phyloP scores from a whole-genome alignment of 257 asterid genomes.

The Solanum sparsipilum region DNA sequence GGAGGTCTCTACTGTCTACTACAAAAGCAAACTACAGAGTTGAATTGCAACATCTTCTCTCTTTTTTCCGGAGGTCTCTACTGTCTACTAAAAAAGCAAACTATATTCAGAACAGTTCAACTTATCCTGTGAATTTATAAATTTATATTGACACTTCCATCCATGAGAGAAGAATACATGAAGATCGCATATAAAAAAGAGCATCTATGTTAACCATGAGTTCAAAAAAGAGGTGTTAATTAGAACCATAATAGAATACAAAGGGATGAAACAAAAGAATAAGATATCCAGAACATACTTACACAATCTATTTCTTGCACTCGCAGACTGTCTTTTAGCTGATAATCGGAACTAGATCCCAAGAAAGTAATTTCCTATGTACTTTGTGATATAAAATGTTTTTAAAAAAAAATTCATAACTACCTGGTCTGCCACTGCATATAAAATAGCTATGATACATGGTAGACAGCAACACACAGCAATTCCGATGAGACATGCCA shows the following conservation, averaged over 20 bases:
- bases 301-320: neutral
- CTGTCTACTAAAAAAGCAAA: neutral
- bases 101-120: neutral
- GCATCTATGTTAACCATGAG: neutral
- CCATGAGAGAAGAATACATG: neutral
- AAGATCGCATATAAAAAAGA: neutral
- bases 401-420: neutral
- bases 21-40: neutral
- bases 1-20: neutral
- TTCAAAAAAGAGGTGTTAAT: neutral
- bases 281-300: neutral
- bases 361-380: neutral
- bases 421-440: conserved; percentile 98
- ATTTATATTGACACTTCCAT: neutral
- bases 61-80: neutral
- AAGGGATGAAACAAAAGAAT: neutral
- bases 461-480: conserved; percentile 99
- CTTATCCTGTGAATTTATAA: neutral
- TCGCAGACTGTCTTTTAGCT: neutral
- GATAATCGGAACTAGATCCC: neutral
- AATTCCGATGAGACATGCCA: conserved; percentile 86
- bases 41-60: neutral
- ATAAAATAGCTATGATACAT: conserved; percentile 85
- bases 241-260: neutral
- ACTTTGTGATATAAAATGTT: neutral